phyloP scores from a whole-genome alignment of 495 filamentous ascomycete species.

The Lasiosphaeria hispida region DNA sequence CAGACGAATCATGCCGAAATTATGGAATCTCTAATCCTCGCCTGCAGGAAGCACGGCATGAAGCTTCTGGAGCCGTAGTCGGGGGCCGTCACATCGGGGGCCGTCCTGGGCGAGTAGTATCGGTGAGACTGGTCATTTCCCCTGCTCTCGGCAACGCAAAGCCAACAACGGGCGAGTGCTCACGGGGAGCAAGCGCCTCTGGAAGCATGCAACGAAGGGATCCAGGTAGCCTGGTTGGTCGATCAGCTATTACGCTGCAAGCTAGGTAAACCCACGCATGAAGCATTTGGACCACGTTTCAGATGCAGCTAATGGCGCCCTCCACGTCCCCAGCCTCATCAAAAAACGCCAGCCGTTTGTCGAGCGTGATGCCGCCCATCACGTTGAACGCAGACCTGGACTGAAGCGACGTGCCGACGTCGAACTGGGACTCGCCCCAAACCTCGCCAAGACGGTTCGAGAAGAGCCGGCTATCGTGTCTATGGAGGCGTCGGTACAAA shows the following conservation, averaged over 20 bases:
- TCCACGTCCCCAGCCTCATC: slow-evolving; percentile 18
- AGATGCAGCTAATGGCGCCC: slow-evolving; percentile 16
- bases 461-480: slow-evolving; percentile 16
- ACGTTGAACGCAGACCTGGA: slow-evolving; percentile 28
- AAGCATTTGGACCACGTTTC: slow-evolving; percentile 13
- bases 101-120: not conserved
- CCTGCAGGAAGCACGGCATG: slow-evolving; percentile 16
- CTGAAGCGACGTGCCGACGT: slow-evolving; percentile 19
- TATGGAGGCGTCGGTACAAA: slow-evolving; percentile 12
- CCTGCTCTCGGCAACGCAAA: slow-evolving; percentile 11
- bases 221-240: slow-evolving; percentile 18
- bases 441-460: slow-evolving; percentile 9
- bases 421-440: not conserved
- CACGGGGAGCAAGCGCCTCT: slow-evolving; percentile 1
- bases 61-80: slow-evolving; percentile 15
- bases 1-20: slow-evolving; percentile 32
- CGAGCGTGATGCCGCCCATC: slow-evolving; percentile 23
- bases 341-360: slow-evolving; percentile 20
- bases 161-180: slow-evolving; percentile 2
- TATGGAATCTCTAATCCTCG: not conserved
- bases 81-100: not conserved
- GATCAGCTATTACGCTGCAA: not conserved
- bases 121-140: slow-evolving; percentile 7
- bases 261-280: not conserved
- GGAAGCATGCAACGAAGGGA: slow-evolving; percentile 3